These are phyloP conservation scores for Colletotrichum endophyticum DNA, from an alignment of 2,329 filamentous ascomycete species.

Conservation along the genomic window DNA sequence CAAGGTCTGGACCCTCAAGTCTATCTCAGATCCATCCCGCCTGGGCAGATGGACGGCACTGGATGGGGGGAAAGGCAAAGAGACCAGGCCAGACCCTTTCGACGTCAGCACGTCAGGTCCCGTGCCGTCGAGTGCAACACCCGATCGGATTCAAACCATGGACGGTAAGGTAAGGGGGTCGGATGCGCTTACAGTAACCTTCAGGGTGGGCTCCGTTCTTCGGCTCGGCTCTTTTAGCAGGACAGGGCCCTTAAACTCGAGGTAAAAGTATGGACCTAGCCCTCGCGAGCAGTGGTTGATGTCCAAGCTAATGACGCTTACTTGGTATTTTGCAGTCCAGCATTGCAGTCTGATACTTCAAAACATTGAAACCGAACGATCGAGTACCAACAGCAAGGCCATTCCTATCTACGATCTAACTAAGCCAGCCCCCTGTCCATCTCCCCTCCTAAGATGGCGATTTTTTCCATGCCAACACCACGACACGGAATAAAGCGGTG, in stretches of 20 bases:
- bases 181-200: constrained; percentile 5
- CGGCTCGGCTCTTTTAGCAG: constrained; percentile 3
- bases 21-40: neutral
- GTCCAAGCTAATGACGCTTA: neutral
- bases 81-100: neutral
- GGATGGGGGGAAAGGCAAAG: neutral
- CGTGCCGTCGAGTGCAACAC: neutral
- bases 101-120: neutral
- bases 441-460: neutral
- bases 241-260: neutral
- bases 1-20: neutral
- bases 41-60: neutral
- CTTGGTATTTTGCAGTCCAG: neutral
- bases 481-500: neutral
- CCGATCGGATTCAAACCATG: constrained; percentile 3
- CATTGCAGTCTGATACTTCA: neutral
- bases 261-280: neutral
- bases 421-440: neutral
- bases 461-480: neutral
- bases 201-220: constrained; percentile 1
- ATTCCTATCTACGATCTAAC: neutral
- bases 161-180: constrained; percentile 1
- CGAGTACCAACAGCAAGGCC: neutral
- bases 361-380: neutral
- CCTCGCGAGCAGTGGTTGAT: neutral